phyloP scores from a whole-genome alignment of 441 rosid species.

The Syzygium syzygioides region DNA sequence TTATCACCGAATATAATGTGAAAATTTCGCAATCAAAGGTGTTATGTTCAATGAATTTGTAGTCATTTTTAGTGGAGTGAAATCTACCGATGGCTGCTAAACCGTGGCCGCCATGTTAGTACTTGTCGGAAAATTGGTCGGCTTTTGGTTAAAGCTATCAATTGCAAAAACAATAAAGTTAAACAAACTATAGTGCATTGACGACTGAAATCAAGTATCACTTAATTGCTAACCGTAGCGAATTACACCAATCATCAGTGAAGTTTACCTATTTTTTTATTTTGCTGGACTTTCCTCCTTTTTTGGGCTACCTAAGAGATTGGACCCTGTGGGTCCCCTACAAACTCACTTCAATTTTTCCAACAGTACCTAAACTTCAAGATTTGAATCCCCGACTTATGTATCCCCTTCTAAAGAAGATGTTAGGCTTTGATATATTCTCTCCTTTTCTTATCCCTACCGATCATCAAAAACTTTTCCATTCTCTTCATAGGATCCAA shows the following conservation, averaged over 20 bases:
- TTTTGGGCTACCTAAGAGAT: too few species aligned
- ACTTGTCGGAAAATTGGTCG: too few species aligned
- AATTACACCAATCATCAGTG: not conserved
- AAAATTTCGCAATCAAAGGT: not conserved
- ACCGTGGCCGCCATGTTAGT: not conserved
- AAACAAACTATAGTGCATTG: not conserved
- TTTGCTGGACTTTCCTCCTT: too few species aligned
- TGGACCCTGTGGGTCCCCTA: too few species aligned
- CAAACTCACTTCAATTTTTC: too few species aligned
- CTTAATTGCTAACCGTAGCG: not conserved
- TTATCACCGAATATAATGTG: not conserved
- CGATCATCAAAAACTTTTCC: not conserved
- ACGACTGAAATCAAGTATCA: not conserved
- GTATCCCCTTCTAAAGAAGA: not conserved
- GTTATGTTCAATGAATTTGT: not conserved
- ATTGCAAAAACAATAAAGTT: not conserved
- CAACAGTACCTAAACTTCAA: not conserved
- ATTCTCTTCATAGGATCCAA: not conserved
- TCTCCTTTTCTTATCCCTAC: accelerated
- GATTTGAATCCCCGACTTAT: not conserved
- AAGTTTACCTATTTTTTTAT: not conserved
- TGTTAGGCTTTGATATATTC: too few species aligned
- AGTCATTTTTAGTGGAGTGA: not conserved
- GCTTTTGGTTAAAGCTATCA: not conserved
- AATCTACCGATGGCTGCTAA: not conserved